Evolutionary conservation across 2,329 filamentous ascomycete genomes (phyloP).

Genomic region (Amauroascus verrucosus): DNA sequence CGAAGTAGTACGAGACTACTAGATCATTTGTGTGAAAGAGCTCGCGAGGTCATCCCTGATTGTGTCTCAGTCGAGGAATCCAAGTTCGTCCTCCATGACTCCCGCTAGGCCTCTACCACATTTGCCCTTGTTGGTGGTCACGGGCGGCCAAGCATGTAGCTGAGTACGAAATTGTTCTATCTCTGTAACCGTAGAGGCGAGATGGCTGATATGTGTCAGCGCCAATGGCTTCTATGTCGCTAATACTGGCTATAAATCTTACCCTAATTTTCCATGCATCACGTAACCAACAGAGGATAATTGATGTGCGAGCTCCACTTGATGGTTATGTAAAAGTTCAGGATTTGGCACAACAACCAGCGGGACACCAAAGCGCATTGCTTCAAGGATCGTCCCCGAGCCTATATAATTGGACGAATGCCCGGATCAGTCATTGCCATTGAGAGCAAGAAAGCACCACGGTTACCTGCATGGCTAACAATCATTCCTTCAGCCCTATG

Average conservation of each 20-base stretch:
- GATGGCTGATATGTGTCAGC: constrained; percentile 30
- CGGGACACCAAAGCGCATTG: constrained; percentile 60
- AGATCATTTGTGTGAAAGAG: not conserved
- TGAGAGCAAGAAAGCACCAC: not conserved
- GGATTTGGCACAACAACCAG: constrained; percentile 87
- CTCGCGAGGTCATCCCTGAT: not conserved
- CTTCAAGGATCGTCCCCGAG: constrained; percentile 80
- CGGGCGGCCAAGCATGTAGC: constrained; percentile 43
- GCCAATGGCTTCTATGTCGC: not conserved
- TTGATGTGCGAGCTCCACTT: constrained; percentile 71
- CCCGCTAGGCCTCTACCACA: constrained; percentile 34
- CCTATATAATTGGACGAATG: constrained; percentile 42
- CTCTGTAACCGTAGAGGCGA: constrained; percentile 39
- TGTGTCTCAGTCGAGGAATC: constrained; percentile 40
- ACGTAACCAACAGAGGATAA: constrained; percentile 66
- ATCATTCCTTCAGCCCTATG: constrained; percentile 54
- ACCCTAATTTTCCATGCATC: constrained; percentile 59
- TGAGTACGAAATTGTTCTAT: constrained; percentile 39
- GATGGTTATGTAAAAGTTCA: constrained; percentile 76
- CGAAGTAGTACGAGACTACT: not conserved
- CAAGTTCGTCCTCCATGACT: constrained; percentile 50
- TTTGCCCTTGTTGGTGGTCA: constrained; percentile 35
- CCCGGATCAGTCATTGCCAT: not conserved
- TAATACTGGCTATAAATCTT: constrained; percentile 22
- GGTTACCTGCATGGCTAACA: constrained; percentile 76